These are phyloP conservation scores for Didymellaceae sp. DNA, from an alignment of 2,329 filamentous ascomycete species.

Conservation along the genomic window DNA sequence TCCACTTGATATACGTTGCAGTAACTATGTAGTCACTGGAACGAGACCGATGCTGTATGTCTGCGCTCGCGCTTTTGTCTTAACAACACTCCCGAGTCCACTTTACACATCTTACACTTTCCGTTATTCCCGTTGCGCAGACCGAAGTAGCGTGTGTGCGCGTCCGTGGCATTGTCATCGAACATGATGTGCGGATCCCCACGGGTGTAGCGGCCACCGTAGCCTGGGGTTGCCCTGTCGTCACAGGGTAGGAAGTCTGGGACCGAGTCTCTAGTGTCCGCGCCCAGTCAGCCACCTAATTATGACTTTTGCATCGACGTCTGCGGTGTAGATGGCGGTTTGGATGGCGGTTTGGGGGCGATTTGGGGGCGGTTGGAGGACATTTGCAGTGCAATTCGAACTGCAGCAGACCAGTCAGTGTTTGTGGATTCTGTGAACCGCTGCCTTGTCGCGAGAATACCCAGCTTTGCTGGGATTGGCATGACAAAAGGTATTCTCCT, in stretches of 20 bases:
- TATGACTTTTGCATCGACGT: constrained; percentile 5
- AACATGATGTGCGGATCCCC: constrained; percentile 5
- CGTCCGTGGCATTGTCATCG: neutral
- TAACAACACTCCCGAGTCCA: no score
- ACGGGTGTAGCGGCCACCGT: neutral
- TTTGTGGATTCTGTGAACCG: no score
- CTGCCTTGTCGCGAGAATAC: no score
- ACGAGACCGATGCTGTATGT: no score
- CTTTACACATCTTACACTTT: neutral
- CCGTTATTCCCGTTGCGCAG: neutral
- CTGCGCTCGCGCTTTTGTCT: no score
- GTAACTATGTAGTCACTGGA: neutral
- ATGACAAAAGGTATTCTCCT: no score
- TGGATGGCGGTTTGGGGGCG: no score
- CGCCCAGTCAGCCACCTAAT: constrained; percentile 14
- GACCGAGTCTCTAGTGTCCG: constrained; percentile 17
- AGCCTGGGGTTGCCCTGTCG: constrained; percentile 11
- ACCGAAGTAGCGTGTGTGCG: neutral
- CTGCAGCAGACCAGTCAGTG: no score
- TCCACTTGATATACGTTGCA: no score
- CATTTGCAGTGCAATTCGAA: no score
- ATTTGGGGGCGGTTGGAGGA: neutral
- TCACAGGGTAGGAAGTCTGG: constrained; percentile 7
- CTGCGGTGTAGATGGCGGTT: no score
- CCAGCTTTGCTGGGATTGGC: no score